Conservation (phyloP, 805 yeast species). For the Yarrowia osloensis region DNA sequence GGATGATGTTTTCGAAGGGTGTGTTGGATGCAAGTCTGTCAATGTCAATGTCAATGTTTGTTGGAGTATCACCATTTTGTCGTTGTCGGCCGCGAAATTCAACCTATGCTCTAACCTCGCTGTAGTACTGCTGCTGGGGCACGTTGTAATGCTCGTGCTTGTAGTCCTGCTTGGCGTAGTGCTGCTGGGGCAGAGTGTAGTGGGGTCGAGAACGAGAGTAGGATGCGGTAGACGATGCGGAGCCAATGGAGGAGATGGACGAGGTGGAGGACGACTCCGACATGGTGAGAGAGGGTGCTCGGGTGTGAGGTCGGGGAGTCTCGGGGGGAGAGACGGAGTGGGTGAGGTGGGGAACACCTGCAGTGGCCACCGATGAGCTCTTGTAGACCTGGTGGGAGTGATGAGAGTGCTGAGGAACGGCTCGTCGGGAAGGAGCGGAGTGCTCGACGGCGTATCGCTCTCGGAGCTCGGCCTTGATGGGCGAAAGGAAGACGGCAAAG, state of each 20-base stretch:
- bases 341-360: background rate
- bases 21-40: slow-evolving; percentile 7
- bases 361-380: background rate
- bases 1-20: slow-evolving; percentile 10
- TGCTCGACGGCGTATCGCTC: slow-evolving; percentile 30
- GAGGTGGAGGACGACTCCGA: slow-evolving; percentile 18
- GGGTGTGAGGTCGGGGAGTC: slow-evolving; percentile 24
- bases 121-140: slow-evolving; percentile 22
- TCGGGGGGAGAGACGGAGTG: slow-evolving; percentile 18
- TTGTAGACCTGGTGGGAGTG: slow-evolving; percentile 5
- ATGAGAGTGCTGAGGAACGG: background rate
- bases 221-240: slow-evolving; percentile 7
- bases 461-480: slow-evolving; percentile 60
- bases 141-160: background rate
- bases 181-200: slow-evolving; percentile 25
- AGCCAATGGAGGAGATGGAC: slow-evolving; percentile 25
- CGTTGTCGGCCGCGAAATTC: background rate
- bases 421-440: slow-evolving; percentile 26
- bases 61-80: background rate
- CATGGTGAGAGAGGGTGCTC: slow-evolving; percentile 29
- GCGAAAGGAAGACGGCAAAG: slow-evolving; percentile 71
- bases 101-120: slow-evolving; percentile 18
- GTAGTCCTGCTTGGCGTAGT: slow-evolving; percentile 6
- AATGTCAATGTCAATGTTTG: background rate
- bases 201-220: slow-evolving; percentile 23